Percentiles rank a stretch among this genome's conserved stretches.
Evolutionary conservation across 306 rosid species (phyloP).

Genomic region (Castanospermum australe): DNA sequence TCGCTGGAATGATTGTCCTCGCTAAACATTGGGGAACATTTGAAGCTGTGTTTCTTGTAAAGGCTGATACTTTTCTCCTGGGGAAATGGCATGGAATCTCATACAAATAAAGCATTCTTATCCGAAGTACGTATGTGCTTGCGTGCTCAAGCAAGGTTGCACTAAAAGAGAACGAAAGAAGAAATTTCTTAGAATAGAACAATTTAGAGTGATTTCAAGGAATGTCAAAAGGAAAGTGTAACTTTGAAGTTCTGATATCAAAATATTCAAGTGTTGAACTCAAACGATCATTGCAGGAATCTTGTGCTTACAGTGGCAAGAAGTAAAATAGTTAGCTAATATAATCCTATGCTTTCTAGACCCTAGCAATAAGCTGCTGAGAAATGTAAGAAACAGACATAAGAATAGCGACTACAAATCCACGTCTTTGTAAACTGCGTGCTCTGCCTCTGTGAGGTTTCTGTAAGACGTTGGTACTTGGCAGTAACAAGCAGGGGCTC

Average conservation of each 20-base stretch:
- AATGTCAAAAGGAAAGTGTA: not conserved
- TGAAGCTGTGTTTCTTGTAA: no score
- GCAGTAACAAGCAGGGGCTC: not conserved
- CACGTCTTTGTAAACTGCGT: not conserved
- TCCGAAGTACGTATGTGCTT: not conserved
- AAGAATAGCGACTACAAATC: not conserved
- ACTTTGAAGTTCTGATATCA: not conserved
- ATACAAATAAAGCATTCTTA: not conserved
- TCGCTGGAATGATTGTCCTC: no score
- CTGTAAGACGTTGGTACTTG: not conserved
- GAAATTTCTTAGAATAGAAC: not conserved
- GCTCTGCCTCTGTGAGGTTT: not conserved
- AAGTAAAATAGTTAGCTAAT: constrained; percentile 15
- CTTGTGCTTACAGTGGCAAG: not conserved
- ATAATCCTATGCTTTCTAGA: not conserved
- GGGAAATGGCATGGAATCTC: not conserved
- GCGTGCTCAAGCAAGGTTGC: not conserved
- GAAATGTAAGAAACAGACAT: not conserved
- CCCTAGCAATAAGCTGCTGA: constrained; percentile 19
- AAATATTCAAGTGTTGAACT: not conserved
- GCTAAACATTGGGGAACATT: no score
- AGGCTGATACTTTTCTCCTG: no score
- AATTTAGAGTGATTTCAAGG: not conserved
- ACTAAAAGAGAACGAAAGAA: not conserved
- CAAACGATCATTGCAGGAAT: constrained; percentile 6